Base-by-base conservation (phyloP, 805 yeast genomes). In the Sporopachydermia quercuum region DNA sequence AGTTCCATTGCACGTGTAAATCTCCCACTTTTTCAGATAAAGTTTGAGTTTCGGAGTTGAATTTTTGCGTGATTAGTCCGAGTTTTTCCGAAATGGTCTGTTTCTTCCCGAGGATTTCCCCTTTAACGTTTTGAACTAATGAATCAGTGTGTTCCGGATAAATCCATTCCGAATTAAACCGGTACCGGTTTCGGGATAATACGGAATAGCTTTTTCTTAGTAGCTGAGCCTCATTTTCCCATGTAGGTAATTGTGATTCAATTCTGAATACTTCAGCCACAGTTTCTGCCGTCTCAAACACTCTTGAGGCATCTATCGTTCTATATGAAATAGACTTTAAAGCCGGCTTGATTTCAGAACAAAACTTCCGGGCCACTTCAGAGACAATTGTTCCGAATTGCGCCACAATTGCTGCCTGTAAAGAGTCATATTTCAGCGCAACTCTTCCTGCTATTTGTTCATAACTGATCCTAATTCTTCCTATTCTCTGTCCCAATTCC, bases 141-240 rank as follows among this genome's bases (percentile, higher is more conserved):
- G 30, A 62, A 11, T 70, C 74, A 0, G 83, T 42, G 47, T 83
- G 93, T 34, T 80, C 91, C 37, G 60, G 61, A 50, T 61, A 71
- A 1, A 76, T 44, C 79, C 86, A 78, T 18, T 67, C 66, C 0
- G 56, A 27, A 0, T 78, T 70, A 38, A 73, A 66, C 16, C 60
- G 61, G 43, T 57, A 68, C 36, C 78, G 57, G n/a, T 63, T 58
- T 18, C 65, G 62, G 1, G 60, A 43, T 5, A 76, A 49, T 2
- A 62, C 42, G 3, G 49, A 47, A 41, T 75, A 79, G 3, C 68
- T 65, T 1, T 46, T 35, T 30, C 54, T 47, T 37, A 56, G 54
- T 1, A 47, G 19, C 2, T 38, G 37, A 3, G 63, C 40, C 2
- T 39, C 18, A 5, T 30, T 27, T 4, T 44, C 46, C 57, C 62